These are phyloP conservation scores for Chamaecrista fasciculata DNA, from an alignment of 306 rosid species.

Conservation along the genomic window DNA sequence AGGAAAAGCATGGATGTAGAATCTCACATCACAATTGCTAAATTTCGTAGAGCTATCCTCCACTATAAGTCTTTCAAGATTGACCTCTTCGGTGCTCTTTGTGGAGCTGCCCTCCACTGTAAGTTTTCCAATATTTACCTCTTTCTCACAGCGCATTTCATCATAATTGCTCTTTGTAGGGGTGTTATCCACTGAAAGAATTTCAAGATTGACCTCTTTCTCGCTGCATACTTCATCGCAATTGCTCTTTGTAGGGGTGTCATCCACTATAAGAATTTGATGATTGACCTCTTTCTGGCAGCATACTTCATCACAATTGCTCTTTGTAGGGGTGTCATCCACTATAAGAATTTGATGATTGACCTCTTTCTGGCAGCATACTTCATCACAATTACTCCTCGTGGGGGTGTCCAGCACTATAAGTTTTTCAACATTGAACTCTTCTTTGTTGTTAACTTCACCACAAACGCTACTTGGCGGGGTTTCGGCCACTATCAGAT, in stretches of 20 bases:
- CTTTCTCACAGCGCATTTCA: not conserved
- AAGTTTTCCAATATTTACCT: constrained; percentile 13
- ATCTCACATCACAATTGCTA: constrained; percentile 40
- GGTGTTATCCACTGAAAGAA: not conserved
- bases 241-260: not conserved
- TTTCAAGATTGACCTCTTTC: constrained; percentile 21
- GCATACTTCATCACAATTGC: not conserved
- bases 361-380: not conserved
- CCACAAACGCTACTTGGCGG: constrained; percentile 20
- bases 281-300: constrained; percentile 6
- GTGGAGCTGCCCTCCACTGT: not conserved
- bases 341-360: constrained; percentile 16
- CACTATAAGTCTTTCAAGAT: constrained; percentile 18
- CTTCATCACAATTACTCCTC: constrained; percentile 4
- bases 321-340: not conserved
- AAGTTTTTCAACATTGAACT: constrained; percentile 13
- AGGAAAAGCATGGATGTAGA: not conserved
- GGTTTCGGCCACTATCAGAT: constrained; percentile 35
- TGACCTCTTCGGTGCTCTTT: not conserved
- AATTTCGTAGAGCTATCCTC: constrained; percentile 16
- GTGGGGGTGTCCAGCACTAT: constrained; percentile 27
- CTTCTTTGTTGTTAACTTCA: constrained; percentile 15
- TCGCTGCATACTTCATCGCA: not conserved
- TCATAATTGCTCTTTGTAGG: not conserved
- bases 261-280: constrained; percentile 14